Conservation (phyloP, 352 stramenopile species). For the Phytophthora gonapodyides region DNA sequence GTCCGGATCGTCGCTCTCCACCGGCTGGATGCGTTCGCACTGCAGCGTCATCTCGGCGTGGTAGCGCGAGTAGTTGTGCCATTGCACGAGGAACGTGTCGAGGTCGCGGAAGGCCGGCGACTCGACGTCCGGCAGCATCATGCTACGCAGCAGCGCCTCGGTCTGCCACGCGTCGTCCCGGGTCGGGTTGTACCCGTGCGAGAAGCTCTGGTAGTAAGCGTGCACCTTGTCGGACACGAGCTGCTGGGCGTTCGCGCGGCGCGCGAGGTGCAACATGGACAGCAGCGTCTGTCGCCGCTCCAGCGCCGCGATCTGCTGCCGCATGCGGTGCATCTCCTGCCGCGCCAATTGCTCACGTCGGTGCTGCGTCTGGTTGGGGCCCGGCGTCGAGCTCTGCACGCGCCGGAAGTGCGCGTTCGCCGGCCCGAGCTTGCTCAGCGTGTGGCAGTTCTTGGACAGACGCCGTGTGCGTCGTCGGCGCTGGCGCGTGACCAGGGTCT, state of each 20-base stretch:
- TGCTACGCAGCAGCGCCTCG: slow-evolving; percentile 48
- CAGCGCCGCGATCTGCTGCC: slow-evolving; percentile 47
- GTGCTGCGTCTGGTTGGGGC: slow-evolving; percentile 26
- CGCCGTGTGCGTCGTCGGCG: slow-evolving; percentile 20
- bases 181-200: slow-evolving; percentile 46
- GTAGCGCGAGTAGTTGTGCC: slow-evolving; percentile 67
- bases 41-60: slow-evolving; percentile 48
- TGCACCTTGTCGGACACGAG: slow-evolving; percentile 47
- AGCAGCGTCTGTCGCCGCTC: slow-evolving; percentile 52
- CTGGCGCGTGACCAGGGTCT: slow-evolving; percentile 5
- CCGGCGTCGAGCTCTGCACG: slow-evolving; percentile 11
- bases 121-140: slow-evolving; percentile 57
- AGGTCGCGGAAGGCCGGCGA: slow-evolving; percentile 53
- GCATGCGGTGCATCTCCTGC: slow-evolving; percentile 37
- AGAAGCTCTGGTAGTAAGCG: slow-evolving; percentile 59
- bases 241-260: slow-evolving; percentile 45
- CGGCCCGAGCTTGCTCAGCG: slow-evolving; percentile 37
- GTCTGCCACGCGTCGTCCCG: slow-evolving; percentile 23
- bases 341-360: slow-evolving; percentile 35
- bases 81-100: slow-evolving; percentile 60
- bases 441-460: slow-evolving; percentile 52
- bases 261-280: slow-evolving; percentile 47
- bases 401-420: slow-evolving; percentile 43
- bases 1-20: slow-evolving; percentile 41
- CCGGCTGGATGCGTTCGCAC: slow-evolving; percentile 40